Conservation (phyloP, 352 stramenopile genomes). For the Proteromonas lacertae region DNA sequence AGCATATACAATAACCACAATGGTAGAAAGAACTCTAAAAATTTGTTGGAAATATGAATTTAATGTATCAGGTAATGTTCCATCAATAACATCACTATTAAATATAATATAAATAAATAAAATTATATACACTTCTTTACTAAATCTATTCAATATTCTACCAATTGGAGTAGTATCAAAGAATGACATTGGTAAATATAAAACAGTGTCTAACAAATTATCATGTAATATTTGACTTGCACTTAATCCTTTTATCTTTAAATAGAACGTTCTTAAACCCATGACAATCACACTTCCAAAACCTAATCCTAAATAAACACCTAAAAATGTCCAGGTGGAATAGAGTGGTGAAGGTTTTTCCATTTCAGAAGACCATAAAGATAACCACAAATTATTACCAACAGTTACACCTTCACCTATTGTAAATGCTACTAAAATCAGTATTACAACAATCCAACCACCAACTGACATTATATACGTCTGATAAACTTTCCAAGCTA, state of each 20-base stretch:
- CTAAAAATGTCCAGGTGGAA: conserved; percentile 31
- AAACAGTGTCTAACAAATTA: conserved; percentile 17
- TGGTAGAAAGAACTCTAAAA: conserved; percentile 18
- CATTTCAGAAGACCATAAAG: conserved; percentile 48
- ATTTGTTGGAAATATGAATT: conserved; percentile 18
- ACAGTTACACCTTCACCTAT: conserved; percentile 41
- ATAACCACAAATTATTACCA: conserved; percentile 54
- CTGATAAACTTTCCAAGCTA: conserved; percentile 18
- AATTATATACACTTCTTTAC: conserved; percentile 51
- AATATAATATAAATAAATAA: conserved; percentile 29
- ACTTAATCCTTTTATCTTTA: conserved; percentile 20
- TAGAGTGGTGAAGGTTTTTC: conserved; percentile 13
- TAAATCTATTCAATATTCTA: conserved; percentile 29
- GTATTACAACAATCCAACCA: conserved; percentile 11
- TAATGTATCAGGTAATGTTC: conserved; percentile 20
- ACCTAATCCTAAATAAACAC: conserved; percentile 33
- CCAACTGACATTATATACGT: conserved; percentile 19
- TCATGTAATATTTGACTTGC: conserved; percentile 18
- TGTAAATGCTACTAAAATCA: conserved; percentile 24
- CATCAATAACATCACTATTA: conserved; percentile 44
- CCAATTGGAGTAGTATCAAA: conserved; percentile 56
- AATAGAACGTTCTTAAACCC: conserved; percentile 20
- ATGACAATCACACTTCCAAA: conserved; percentile 12
- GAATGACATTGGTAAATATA: conserved; percentile 33
- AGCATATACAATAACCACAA: conserved; percentile 19